Conservation (phyloP, 2,329 filamentous ascomycete species). For the Fusarium decemcellulare region DNA sequence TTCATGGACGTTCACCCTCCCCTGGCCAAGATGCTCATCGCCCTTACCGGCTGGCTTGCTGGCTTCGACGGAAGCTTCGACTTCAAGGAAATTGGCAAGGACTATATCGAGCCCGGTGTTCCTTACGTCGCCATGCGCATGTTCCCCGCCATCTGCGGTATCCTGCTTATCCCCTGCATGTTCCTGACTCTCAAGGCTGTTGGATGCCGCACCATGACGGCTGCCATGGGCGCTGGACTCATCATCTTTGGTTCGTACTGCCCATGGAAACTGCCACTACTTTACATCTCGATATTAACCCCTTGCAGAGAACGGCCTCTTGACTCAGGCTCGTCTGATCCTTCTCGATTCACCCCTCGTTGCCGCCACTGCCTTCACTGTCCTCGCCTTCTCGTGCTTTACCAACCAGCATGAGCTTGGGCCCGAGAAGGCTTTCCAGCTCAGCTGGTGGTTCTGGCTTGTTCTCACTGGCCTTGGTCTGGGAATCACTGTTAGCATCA, state of each 20-base stretch:
- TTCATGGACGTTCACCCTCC: constrained; percentile 99
- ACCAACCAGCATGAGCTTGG: constrained; percentile 97
- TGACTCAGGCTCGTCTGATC: constrained; percentile 95
- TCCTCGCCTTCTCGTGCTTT: constrained; percentile 91
- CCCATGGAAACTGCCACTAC: not conserved
- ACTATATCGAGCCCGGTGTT: constrained; percentile 94
- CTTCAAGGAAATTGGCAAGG: constrained; percentile 99
- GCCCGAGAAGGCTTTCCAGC: constrained; percentile 86
- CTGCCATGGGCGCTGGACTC: constrained; percentile 84
- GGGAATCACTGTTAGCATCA: constrained; percentile 93
- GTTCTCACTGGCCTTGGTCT: constrained; percentile 87
- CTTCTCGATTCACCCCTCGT: constrained; percentile 96
- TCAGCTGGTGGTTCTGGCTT: constrained; percentile 99
- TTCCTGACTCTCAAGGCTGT: constrained; percentile 94
- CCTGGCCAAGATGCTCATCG: constrained; percentile 95
- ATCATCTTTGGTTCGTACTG: constrained; percentile 86
- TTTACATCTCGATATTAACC: constrained; percentile 44
- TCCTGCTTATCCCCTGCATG: constrained; percentile 90
- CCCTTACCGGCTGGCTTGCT: constrained; percentile 92
- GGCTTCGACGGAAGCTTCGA: constrained; percentile 97
- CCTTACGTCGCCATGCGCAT: constrained; percentile 98
- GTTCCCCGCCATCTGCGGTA: constrained; percentile 90
- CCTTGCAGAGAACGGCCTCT: constrained; percentile 86
- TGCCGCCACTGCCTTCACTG: constrained; percentile 92
- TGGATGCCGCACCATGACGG: constrained; percentile 89